A percentile compares a stretch with the other conserved stretches of the same genome.
Conservation (phyloP, 371 early-diverging fungal species). For the Apophysomyces trapeziformis region DNA sequence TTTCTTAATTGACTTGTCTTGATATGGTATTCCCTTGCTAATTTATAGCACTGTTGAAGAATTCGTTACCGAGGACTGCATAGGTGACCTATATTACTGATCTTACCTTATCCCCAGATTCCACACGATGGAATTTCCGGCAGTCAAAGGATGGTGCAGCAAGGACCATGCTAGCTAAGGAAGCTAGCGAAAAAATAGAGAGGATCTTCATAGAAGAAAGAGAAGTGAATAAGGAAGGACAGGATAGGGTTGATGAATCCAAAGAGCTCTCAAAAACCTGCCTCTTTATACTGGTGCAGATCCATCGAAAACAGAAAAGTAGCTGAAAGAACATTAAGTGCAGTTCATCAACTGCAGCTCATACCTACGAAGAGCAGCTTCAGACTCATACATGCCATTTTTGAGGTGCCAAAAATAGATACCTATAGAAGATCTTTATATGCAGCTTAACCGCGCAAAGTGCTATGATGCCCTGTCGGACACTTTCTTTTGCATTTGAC, state of each 20-base stretch:
- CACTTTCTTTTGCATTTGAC: neutral
- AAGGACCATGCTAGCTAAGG: neutral
- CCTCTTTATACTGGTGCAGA: neutral
- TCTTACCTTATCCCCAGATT: neutral
- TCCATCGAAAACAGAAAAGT: neutral
- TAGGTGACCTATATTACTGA: neutral
- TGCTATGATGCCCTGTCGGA: neutral
- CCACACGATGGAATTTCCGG: neutral
- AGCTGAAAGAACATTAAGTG: neutral
- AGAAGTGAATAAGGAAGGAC: neutral
- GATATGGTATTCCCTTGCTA: neutral
- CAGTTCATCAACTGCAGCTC: neutral
- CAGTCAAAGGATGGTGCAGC: neutral
- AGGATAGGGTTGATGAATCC: neutral
- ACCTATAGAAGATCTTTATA: neutral
- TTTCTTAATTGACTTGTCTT: neutral
- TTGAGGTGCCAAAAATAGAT: neutral
- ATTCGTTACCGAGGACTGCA: neutral
- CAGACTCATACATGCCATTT: neutral
- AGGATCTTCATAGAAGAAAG: neutral
- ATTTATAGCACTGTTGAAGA: neutral
- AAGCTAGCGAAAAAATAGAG: neutral
- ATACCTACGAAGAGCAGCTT: neutral
- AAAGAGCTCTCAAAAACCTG: neutral
- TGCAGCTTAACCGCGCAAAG: neutral